Evolutionary conservation across 2,329 filamentous ascomycete genomes (phyloP).

Genomic region (Phialophora expanda): DNA sequence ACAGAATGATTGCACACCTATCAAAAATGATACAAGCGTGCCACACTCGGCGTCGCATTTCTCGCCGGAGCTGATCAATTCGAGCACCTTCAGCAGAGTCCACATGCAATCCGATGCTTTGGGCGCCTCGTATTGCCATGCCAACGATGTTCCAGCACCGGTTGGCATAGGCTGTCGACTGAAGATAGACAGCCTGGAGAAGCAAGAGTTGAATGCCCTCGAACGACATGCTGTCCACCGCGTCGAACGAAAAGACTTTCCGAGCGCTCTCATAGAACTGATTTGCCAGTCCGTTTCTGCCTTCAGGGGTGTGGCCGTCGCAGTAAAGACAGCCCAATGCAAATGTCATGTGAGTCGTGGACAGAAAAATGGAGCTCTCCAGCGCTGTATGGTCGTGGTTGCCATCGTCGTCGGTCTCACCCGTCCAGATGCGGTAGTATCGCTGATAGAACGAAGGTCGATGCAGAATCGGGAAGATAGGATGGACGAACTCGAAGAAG

Average conservation of each 20-base stretch:
- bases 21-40: conserved; percentile 43
- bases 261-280: conserved; percentile 53
- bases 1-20: conserved; percentile 38
- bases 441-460: conserved; percentile 45
- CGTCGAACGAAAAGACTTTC: conserved; percentile 49
- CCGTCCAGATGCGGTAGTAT: conserved; percentile 47
- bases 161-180: conserved; percentile 55
- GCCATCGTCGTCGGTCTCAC: neutral
- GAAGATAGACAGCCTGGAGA: conserved; percentile 56
- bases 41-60: conserved; percentile 41
- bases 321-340: conserved; percentile 54
- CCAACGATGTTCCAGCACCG: conserved; percentile 59
- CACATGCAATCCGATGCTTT: conserved; percentile 54
- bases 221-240: conserved; percentile 48
- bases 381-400: conserved; percentile 31
- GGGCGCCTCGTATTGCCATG: conserved; percentile 54
- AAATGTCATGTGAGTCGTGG: conserved; percentile 56
- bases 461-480: conserved; percentile 56
- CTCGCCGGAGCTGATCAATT: conserved; percentile 32
- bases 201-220: conserved; percentile 55
- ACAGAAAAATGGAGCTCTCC: conserved; percentile 40
- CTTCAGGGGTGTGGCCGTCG: conserved; percentile 48
- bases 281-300: conserved; percentile 50
- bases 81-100: conserved; percentile 32
- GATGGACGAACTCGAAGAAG: conserved; percentile 56